Evolutionary conservation across 768 basidiomycete genomes (phyloP), one percentile per base, ranked within the genome.

Genomic region (Russula olivacea): DNA sequence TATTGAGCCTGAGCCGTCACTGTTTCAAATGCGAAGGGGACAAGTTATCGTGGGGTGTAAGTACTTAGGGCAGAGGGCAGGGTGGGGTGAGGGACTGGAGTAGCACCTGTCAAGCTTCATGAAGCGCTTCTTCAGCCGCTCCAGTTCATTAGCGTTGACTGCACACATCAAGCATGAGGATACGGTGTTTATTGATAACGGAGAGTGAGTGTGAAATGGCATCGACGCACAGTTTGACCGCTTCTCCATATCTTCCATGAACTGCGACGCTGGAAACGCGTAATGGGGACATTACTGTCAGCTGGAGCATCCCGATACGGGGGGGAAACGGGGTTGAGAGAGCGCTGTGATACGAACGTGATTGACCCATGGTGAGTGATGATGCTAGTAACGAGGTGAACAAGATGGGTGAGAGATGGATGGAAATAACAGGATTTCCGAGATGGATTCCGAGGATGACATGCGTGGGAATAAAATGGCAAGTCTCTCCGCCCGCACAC

Each of bases 221-320:
- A 45, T 30, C 34, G 47, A 85, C 93, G 72, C 70, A 99, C 97
- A 99, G 76, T 99, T 99, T 73, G 97, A 94, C 71, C 86, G 87
- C 82, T 83, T 89, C 79, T 95, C 88, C 89, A 98, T 93, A 77
- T 98, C 93, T 81, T 92, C 90, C 87, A 98, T 93, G 69, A 98
- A 94, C 76, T 94, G 91, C 58, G 93, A 96, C 68, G 82, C 91
- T 92, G 63, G 43, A 66, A 51, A 53, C 28, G 56, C 58, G 52
- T 49, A 54, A 17, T n/a, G 36, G 45, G 17, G n/a, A 55, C 14
- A 3, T 9, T 25, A n/a, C 19, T 32, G 47, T 57, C 28, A 50
- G 59, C 59, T n/a, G 51, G 54, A 34, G n/a, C n/a, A 57, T n/a
- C 19, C 0, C 47, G 28, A 45, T 23, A 30, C 28, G 11, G 19